Conservation (phyloP, 805 yeast species). For the Metschnikowia gelsemii region DNA sequence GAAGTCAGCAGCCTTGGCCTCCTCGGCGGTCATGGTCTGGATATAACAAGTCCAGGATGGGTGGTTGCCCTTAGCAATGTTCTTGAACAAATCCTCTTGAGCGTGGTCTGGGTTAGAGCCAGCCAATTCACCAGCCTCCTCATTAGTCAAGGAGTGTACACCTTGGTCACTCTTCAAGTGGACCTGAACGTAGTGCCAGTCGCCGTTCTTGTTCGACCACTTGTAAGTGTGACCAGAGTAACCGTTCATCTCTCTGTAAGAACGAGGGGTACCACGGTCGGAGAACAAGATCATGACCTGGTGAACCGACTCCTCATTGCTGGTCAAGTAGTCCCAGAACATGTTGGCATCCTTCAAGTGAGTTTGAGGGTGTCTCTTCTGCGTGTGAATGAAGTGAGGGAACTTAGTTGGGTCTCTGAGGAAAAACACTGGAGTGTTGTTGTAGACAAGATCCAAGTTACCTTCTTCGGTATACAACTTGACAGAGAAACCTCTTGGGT, state of each 20-base stretch:
- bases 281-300: constrained; percentile 72
- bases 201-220: constrained; percentile 73
- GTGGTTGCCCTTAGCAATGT: constrained; percentile 71
- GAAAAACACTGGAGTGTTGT: constrained; percentile 84
- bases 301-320: constrained; percentile 72
- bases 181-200: constrained; percentile 76
- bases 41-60: constrained; percentile 87
- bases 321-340: constrained; percentile 82
- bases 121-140: constrained; percentile 64
- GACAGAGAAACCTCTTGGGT: constrained; percentile 82
- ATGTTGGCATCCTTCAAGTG: constrained; percentile 75
- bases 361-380: constrained; percentile 79
- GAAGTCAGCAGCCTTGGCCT: constrained; percentile 72
- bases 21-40: constrained; percentile 82
- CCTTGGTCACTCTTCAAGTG: constrained; percentile 71
- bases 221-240: constrained; percentile 84
- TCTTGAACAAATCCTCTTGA: constrained; percentile 74
- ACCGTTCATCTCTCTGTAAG: constrained; percentile 77
- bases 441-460: constrained; percentile 79
- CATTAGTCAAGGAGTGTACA: constrained; percentile 50
- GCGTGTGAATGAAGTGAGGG: constrained; percentile 87
- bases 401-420: constrained; percentile 82
- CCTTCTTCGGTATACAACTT: constrained; percentile 84
- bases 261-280: constrained; percentile 80
- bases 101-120: constrained; percentile 83